Evolutionary conservation across 768 basidiomycete species (phyloP).

Genomic region (Macrolepiota fuliginosa): DNA sequence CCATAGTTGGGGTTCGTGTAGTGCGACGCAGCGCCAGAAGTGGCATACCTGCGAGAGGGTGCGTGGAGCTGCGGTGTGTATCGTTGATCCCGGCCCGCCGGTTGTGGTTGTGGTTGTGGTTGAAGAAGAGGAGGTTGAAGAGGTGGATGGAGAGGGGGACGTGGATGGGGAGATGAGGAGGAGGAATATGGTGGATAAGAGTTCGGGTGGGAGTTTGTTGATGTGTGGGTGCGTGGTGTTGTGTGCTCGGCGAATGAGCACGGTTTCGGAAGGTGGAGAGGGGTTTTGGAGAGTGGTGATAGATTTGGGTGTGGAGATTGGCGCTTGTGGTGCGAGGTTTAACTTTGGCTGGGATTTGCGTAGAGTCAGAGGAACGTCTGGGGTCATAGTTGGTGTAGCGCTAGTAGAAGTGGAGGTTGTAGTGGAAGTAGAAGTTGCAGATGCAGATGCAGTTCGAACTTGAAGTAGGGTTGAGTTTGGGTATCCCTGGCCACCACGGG

Average conservation of each 20-base stretch:
- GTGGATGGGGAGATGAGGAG: neutral
- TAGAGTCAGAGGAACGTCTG: neutral
- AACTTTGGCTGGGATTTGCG: neutral
- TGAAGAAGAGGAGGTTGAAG: neutral
- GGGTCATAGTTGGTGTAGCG: neutral
- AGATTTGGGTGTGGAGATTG: neutral
- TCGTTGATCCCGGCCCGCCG: neutral
- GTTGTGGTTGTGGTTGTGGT: neutral
- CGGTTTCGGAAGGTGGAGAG: neutral
- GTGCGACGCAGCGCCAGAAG: neutral
- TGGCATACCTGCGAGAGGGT: slow-evolving; percentile 6
- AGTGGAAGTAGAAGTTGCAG: neutral
- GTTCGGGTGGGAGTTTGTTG: slow-evolving; percentile 3
- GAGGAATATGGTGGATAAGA: neutral
- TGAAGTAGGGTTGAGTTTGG: neutral
- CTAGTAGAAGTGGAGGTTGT: neutral
- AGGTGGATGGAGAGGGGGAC: neutral
- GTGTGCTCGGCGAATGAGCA: neutral
- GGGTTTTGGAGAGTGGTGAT: neutral
- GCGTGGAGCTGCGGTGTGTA: neutral
- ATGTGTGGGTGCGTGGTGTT: neutral
- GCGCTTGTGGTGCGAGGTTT: neutral
- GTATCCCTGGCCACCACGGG: neutral
- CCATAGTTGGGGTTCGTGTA: slow-evolving; percentile 2
- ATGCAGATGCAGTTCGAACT: neutral